Evolutionary conservation across 805 yeast genomes (phyloP), one percentile per base, ranked within the genome.

Genomic region (Yamadazyma takamatsuzukensis): DNA sequence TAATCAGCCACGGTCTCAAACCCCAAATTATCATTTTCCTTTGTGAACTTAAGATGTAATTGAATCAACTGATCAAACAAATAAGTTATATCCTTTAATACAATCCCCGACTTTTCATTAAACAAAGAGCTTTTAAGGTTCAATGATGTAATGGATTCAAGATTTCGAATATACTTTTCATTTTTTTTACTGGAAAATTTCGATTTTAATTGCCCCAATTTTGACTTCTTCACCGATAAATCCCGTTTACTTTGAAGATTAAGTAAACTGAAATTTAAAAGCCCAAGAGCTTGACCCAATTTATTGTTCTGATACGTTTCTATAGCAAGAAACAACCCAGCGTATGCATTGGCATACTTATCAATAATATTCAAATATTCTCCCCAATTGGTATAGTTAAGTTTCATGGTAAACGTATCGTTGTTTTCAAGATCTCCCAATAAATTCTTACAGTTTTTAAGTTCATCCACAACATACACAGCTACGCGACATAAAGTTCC

Each of bases 271-370:
- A 52, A 54, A 36, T 68, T 64, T 3, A 71, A 43, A 19, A 69
- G 53, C 2, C 76, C 78, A 24, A 72, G 55, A 4, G 72, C 65
- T n/a, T 56, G 56, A 6, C 78, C 78, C 13, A 71, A 32, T 23
- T 64, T 58, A 32, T 59, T 55, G 29, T 69, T 59, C 37, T 70
- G 71, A 45, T 71, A 71, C 32, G 54, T 48, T 29, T 71, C 76
- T 23, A 70, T 56, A 0, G 74, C 54, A 15, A 70, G 50, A 30
- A 71, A 64, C n/a, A 63, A 39, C 0, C 72, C 74, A 13, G 70
- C 61, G 37, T 69, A 68, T 0, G 72, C 72, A 15, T 55, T 49
- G 5, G 61, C 54, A 43, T 69, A 61, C 27, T 54, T 59, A 27
- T 54, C 48, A 10, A 64, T 40, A 2, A 65, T 32, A 6, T 31